A percentile compares a stretch with the other conserved stretches of the same genome.
Evolutionary conservation across 2,329 filamentous ascomycete species (phyloP).

Genomic region (Pseudopyrenochaeta lycopersici): DNA sequence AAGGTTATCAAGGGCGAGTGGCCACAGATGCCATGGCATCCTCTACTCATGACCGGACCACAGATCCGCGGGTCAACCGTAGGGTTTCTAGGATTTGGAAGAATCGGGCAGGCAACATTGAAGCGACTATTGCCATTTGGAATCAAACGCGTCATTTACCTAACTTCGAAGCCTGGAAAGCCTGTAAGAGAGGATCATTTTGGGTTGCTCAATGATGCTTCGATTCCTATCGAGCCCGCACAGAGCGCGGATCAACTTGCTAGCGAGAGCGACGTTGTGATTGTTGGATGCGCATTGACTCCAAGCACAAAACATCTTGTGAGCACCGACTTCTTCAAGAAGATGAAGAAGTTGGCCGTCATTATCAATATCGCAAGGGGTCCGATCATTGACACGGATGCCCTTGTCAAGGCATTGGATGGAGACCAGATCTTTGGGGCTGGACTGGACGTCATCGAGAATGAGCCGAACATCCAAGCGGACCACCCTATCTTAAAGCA

Average conservation of each 20-base stretch:
- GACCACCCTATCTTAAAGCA: conserved; percentile 60
- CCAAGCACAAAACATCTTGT: conserved; percentile 39
- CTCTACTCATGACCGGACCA: conserved; percentile 40
- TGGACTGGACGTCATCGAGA: conserved; percentile 66
- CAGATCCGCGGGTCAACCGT: conserved; percentile 34
- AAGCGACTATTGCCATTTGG: conserved; percentile 38
- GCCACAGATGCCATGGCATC: conserved; percentile 43
- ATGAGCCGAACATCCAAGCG: conserved; percentile 58
- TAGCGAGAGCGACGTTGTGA: conserved; percentile 39
- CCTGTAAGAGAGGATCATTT: conserved; percentile 35
- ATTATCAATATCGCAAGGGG: conserved; percentile 67
- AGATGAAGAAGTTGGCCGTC: conserved; percentile 63
- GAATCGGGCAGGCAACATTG: conserved; percentile 39
- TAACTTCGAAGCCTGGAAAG: conserved; percentile 37
- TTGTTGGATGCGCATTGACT: conserved; percentile 40
- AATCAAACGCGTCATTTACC: conserved; percentile 33
- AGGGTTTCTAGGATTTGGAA: conserved; percentile 41
- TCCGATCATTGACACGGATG: conserved; percentile 63
- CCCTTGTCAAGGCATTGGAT: conserved; percentile 61
- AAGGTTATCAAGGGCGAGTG: conserved; percentile 36
- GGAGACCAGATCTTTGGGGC: conserved; percentile 61
- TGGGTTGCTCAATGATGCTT: conserved; percentile 21
- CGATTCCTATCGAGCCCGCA: conserved; percentile 31
- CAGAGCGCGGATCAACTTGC: conserved; percentile 31
- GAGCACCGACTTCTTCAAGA: conserved; percentile 47